These are phyloP conservation scores for Podaxis sp. DNA, from an alignment of 768 basidiomycete species.

Conservation along the genomic window DNA sequence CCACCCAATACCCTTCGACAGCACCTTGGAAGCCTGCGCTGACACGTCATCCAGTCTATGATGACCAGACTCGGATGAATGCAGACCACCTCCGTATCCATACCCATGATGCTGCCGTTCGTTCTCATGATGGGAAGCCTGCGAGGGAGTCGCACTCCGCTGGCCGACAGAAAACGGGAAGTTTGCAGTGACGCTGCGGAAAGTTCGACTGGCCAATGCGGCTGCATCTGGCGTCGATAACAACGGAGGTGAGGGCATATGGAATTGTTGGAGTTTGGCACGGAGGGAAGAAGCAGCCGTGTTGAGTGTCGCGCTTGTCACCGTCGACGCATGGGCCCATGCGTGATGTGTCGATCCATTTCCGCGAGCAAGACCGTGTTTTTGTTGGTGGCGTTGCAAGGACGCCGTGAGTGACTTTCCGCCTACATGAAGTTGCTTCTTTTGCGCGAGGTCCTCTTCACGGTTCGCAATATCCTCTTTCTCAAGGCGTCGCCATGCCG, in stretches of 20 bases:
- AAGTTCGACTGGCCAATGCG: conserved; percentile 76
- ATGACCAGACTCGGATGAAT: conserved; percentile 38
- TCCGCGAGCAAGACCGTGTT: conserved; percentile 13
- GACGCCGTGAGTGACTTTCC: conserved; percentile 6
- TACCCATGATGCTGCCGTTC: background rate
- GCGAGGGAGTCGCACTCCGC: conserved; percentile 21
- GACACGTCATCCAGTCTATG: conserved; percentile 60
- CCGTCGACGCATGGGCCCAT: conserved; percentile 9
- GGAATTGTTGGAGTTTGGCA: conserved; percentile 62
- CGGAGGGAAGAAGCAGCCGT: conserved; percentile 55
- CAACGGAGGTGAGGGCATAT: conserved; percentile 67
- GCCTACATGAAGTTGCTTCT: conserved; percentile 14
- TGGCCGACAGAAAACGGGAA: conserved; percentile 64
- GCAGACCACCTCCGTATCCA: conserved; percentile 28
- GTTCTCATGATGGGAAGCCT: conserved; percentile 10
- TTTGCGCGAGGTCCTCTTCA: conserved; percentile 33
- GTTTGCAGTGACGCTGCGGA: conserved; percentile 73
- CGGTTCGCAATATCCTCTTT: conserved; percentile 57
- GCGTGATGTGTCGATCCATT: conserved; percentile 5
- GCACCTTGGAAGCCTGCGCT: conserved; percentile 70
- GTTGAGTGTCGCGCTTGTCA: conserved; percentile 23
- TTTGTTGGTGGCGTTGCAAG: conserved; percentile 13
- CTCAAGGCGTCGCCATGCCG: conserved; percentile 75
- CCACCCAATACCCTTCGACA: conserved; percentile 95
- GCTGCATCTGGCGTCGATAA: conserved; percentile 77